These are phyloP conservation scores for Nemania sp. DNA, from an alignment of 2,329 filamentous ascomycete genomes.

Conservation along the genomic window DNA sequence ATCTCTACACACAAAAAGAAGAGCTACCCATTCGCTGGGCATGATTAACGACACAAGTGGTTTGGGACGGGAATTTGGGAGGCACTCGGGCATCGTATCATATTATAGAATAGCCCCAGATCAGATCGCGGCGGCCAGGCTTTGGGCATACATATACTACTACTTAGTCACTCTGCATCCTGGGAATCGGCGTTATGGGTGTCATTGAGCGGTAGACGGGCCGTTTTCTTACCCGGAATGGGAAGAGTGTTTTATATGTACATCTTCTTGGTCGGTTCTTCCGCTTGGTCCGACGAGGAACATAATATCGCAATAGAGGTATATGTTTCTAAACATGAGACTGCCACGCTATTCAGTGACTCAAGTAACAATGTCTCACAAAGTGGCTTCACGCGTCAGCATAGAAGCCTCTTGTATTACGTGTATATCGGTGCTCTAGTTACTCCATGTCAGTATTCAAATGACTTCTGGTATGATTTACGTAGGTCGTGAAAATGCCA, in stretches of 20 bases:
- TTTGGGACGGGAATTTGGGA: background rate
- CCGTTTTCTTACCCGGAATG: background rate
- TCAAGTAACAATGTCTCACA: background rate
- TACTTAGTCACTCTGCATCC: slow-evolving; percentile 14
- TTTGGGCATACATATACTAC: background rate
- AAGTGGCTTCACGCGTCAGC: no score
- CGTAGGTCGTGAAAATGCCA: no score
- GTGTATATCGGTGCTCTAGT: no score
- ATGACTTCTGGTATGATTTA: no score
- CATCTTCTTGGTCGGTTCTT: background rate
- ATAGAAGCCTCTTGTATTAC: no score
- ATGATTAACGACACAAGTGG: slow-evolving; percentile 23
- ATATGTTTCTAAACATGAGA: background rate
- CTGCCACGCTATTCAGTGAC: background rate
- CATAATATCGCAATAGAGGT: background rate
- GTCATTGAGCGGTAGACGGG: background rate
- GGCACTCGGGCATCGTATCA: slow-evolving; percentile 19
- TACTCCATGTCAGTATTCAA: no score
- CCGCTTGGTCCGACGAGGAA: background rate
- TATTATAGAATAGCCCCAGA: slow-evolving; percentile 27
- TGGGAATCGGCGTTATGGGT: slow-evolving; percentile 22
- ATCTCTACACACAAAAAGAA: background rate
- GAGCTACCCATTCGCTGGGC: background rate
- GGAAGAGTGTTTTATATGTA: background rate
- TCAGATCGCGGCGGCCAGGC: background rate